Evolutionary conservation across 2,329 filamentous ascomycete genomes (phyloP).

Genomic region (Fusarium sp.): DNA sequence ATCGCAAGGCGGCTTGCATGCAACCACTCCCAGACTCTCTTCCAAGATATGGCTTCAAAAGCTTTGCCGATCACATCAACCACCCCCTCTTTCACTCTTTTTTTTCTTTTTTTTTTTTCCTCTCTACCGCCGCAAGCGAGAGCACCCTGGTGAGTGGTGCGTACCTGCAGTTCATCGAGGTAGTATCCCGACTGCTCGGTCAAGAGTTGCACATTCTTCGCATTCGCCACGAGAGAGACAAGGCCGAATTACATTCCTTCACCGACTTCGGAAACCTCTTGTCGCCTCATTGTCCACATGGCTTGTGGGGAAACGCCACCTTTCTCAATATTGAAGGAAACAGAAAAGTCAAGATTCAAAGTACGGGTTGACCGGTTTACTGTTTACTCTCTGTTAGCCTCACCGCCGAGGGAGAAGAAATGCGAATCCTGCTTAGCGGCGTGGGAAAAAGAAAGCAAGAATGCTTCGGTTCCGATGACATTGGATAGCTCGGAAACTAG

Average conservation of each 20-base stretch:
- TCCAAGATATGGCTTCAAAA: background rate
- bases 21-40: background rate
- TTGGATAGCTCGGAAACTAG: background rate
- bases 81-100: background rate
- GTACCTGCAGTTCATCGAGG: slow-evolving; percentile 7
- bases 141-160: background rate
- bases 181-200: background rate
- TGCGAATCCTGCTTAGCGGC: background rate
- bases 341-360: background rate
- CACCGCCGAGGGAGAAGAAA: background rate
- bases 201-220: background rate
- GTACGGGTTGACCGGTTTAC: background rate
- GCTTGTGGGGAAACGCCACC: background rate
- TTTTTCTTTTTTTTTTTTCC: background rate
- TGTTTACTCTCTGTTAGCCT: background rate
- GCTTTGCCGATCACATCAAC: background rate
- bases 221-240: background rate
- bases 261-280: background rate
- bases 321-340: background rate
- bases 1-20: background rate
- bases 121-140: background rate
- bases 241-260: background rate
- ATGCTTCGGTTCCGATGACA: background rate
- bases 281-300: background rate
- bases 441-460: slow-evolving; percentile 2